A percentile compares a stretch with the other conserved stretches of the same genome.
Conservation (phyloP, 257 asterid species). For the Solanum lycopersicoides region DNA sequence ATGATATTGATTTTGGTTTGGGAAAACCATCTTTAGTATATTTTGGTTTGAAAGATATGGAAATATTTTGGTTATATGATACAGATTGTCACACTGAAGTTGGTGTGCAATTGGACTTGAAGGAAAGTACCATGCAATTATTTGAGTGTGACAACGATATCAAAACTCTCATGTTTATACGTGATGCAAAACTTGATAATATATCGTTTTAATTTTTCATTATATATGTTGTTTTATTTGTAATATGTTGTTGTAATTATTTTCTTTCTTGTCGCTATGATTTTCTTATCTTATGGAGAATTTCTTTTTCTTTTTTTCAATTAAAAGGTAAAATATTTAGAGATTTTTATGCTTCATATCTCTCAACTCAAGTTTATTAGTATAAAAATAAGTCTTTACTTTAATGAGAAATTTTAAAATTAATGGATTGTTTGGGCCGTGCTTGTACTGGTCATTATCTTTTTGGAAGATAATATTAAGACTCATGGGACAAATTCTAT, state of each 20-base stretch:
- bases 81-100: neutral
- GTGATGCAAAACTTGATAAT: neutral
- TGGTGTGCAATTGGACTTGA: neutral
- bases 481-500: too few species aligned
- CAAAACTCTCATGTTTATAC: neutral
- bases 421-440: too few species aligned
- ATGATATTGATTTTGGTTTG: conserved; percentile 1
- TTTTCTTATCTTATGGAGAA: too few species aligned
- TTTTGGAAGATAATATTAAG: too few species aligned
- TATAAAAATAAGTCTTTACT: too few species aligned
- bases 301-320: too few species aligned
- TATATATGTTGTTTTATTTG: neutral
- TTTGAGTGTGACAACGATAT: neutral
- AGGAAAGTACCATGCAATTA: neutral
- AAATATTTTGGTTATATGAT: neutral
- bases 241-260: neutral
- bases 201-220: neutral
- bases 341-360: too few species aligned
- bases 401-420: too few species aligned
- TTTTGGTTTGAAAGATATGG: neutral
- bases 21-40: neutral
- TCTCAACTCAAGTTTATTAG: too few species aligned
- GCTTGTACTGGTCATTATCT: too few species aligned
- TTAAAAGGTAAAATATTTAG: too few species aligned
- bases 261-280: too few species aligned